Evolutionary conservation across 192 early-diverging fungal species (phyloP).

Genomic region (Coemansia sp.): DNA sequence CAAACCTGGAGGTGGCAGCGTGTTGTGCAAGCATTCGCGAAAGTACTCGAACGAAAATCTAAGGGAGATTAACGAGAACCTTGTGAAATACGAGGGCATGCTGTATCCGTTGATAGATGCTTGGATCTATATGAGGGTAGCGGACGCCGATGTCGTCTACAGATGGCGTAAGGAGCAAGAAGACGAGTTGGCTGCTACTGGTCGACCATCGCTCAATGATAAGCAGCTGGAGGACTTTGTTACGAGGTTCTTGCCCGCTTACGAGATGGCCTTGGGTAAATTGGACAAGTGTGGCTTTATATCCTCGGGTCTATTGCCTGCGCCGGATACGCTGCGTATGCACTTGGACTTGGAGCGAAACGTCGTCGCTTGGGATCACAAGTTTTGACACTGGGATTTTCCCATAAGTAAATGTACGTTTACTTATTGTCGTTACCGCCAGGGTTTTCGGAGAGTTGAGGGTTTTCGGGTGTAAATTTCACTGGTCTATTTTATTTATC

Average conservation of each 20-base stretch:
- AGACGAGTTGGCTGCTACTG: conserved; percentile 50
- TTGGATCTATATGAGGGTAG: conserved; percentile 70
- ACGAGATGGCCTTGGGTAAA: conserved; percentile 55
- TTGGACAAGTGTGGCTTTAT: conserved; percentile 42
- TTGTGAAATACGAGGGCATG: conserved; percentile 56
- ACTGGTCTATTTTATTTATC: background rate
- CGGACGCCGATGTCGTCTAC: conserved; percentile 69
- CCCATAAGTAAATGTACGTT: background rate
- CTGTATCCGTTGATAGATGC: conserved; percentile 74
- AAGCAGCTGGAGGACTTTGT: conserved; percentile 85
- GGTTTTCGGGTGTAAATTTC: background rate
- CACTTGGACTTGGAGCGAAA: conserved; percentile 50
- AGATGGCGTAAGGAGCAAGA: conserved; percentile 91
- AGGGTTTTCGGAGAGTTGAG: background rate
- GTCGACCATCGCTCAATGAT: conserved; percentile 62
- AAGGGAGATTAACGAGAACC: conserved; percentile 34
- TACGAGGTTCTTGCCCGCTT: conserved; percentile 85
- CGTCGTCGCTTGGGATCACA: conserved; percentile 43
- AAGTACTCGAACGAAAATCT: conserved; percentile 34
- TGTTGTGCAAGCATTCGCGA: conserved; percentile 45
- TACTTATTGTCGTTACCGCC: background rate
- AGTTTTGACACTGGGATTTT: conserved; percentile 5
- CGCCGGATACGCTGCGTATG: conserved; percentile 35
- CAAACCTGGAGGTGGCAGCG: background rate
- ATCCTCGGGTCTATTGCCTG: conserved; percentile 28